Percentiles rank a stretch among this genome's conserved stretches.
phyloP scores from a whole-genome alignment of 2,329 filamentous ascomycete species.

The Botrytis pseudocinerea region DNA sequence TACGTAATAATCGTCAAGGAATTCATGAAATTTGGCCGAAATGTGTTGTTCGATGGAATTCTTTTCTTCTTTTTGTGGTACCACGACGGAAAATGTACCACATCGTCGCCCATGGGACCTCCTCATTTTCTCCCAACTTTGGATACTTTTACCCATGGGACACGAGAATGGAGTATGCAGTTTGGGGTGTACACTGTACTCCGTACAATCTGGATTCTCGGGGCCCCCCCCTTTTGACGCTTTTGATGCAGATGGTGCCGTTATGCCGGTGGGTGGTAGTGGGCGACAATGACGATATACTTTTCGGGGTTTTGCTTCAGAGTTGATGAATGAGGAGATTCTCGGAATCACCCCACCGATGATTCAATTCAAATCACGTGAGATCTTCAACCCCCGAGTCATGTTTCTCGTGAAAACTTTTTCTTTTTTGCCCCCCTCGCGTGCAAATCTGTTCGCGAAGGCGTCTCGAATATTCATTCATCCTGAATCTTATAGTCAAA shows the following conservation, averaged over 20 bases:
- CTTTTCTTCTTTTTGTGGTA: slow-evolving; percentile 12
- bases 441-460: not conserved
- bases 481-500: not conserved
- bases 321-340: not conserved
- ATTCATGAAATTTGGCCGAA: slow-evolving; percentile 12
- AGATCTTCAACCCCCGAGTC: not conserved
- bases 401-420: not conserved
- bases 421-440: not conserved
- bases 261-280: not conserved
- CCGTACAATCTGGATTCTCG: not conserved
- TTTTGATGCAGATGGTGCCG: slow-evolving; percentile 1
- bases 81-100: not conserved
- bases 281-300: not conserved
- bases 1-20: slow-evolving; percentile 4
- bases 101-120: slow-evolving; percentile 18
- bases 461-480: not conserved
- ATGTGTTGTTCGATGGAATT: not conserved
- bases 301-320: not conserved
- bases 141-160: not conserved
- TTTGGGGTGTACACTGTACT: not conserved
- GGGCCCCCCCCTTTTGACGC: not conserved
- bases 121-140: slow-evolving; percentile 19
- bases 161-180: slow-evolving; percentile 15
- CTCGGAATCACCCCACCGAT: not conserved
- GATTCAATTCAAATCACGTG: not conserved